Conservation (phyloP, 768 basidiomycete genomes). For the Mycena chlorophos region DNA sequence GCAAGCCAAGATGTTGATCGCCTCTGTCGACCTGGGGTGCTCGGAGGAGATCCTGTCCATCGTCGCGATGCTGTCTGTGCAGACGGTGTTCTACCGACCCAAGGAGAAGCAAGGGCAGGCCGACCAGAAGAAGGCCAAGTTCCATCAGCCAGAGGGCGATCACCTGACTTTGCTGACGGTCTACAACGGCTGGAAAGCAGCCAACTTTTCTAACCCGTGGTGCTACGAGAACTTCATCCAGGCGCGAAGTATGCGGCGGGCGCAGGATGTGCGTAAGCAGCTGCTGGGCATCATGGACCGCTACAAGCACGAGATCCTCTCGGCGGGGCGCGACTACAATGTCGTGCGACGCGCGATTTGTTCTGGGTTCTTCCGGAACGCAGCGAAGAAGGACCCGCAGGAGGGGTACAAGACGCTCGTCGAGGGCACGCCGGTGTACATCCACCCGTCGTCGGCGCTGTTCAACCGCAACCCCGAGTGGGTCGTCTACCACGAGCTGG, state of each 20-base stretch:
- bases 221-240: constrained; percentile 99
- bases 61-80: constrained; percentile 96
- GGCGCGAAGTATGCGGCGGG: constrained; percentile 93
- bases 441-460: constrained; percentile 94
- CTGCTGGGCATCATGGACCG: constrained; percentile 98
- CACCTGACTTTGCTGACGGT: constrained; percentile 90
- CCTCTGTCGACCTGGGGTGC: constrained; percentile 94
- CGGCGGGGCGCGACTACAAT: constrained; percentile 91
- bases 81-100: constrained; percentile 97
- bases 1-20: constrained; percentile 96
- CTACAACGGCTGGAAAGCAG: constrained; percentile 97
- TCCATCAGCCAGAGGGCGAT: constrained; percentile 98
- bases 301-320: constrained; percentile 97
- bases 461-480: constrained; percentile 98
- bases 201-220: constrained; percentile 98
- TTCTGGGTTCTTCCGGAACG: constrained; percentile 96
- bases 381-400: constrained; percentile 97
- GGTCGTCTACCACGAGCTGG: constrained; percentile 93
- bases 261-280: constrained; percentile 98
- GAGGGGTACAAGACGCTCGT: constrained; percentile 98
- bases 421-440: constrained; percentile 98
- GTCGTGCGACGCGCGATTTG: constrained; percentile 92
- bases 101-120: constrained; percentile 99
- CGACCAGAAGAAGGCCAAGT: constrained; percentile 99
- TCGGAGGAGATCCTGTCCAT: constrained; percentile 98